Evolutionary conservation across 495 filamentous ascomycete species (phyloP), one percentile per base, ranked within the genome.

Genomic region (Pyrenopolyporus hunteri): DNA sequence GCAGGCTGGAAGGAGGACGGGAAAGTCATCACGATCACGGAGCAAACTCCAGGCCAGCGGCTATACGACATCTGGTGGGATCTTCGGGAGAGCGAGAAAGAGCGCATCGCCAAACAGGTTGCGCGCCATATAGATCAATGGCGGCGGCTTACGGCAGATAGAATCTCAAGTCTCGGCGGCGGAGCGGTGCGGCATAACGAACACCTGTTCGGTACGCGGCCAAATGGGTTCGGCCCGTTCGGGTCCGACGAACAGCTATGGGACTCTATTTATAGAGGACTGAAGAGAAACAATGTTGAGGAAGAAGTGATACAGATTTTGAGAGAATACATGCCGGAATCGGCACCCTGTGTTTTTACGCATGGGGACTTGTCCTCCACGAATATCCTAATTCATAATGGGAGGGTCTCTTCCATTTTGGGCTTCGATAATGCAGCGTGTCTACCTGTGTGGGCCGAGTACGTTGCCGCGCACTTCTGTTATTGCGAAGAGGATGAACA

Each of bases 41-140:
- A 67, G 9, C 35, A 13, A 8, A 43, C 28, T 9, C 49, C 42
- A 6, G 67, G 67, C 4, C 35, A 63, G 16, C 59, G 67, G 11
- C 40, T 70, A 4, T 67, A 67, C 44, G 67, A 70, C 29, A 52
- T 70, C 29, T 70, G 64, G 67, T 70, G 67, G 67, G 23, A 58
- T 26, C 45, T 70, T 4, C 31, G 32, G 14, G 6, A 32, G 1
- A 31, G 52, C 10, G 51, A 64, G 26, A 55, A 45, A 8, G 57
- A 67, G 8, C 9, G n/a, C 16, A 58, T 70, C 32, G 67, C 67
- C 3, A 48, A 42, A 22, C 42, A 70, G 19, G 64, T 67, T 2
- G 57, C 43, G 3, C 22, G 25, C 13, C 22, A 67, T 9, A 26
- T 70, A 2, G 52, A 59, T 4, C 40, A 47, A 14, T 70, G 64